Evolutionary conservation across 169 alveolate species (phyloP), one percentile per base, ranked within the genome.

Genomic region (Ichthyophthirius multifiliis): DNA sequence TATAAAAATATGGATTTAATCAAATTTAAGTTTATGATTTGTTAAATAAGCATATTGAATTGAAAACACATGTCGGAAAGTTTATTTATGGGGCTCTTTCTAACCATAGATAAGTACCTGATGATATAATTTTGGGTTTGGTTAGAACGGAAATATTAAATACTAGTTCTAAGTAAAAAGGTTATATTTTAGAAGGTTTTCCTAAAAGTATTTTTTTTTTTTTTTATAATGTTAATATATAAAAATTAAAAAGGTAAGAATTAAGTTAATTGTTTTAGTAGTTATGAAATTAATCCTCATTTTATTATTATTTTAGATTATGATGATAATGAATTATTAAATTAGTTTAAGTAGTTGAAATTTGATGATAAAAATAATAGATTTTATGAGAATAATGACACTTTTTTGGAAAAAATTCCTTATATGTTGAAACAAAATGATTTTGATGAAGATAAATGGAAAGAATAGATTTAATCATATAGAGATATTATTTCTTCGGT

Each of bases 131-230:
- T 45, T 31, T 63, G 10, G 73, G 84, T 10, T 39, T 78, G 13
- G 31, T 78, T 1, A 63, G 73, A n/a, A 67, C 84, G 13, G 48
- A 78, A 32, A 35, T 78, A 16, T 35, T 78, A n/a, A 37, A 47
- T n/a, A 78, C 84, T 13, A 44, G 55, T 16, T 74, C 79, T 2
- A 78, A 75, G 73, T 30, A 74, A n/a, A 78, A 67, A 34, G 84
- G 84, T 10, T 78, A 75, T 43, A 45, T 78, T n/a, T 34, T 78
- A 15, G 84, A 78, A 31, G 84, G 84, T 6, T 78, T 43, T 67
- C 84, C 84, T 0, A 78, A 78, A 31, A 64, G 73, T 78, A 75
- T 64, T n/a, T 41, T 32, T 7, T 43, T 63, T 43, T 30, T 37
- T 7, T 47, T 37, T n/a, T n/a, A n/a, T n/a, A n/a, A 34, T 47